Evolutionary conservation across 2,329 filamentous ascomycete genomes (phyloP), one percentile per base, ranked within the genome.

Genomic region (Diplodia corticola): DNA sequence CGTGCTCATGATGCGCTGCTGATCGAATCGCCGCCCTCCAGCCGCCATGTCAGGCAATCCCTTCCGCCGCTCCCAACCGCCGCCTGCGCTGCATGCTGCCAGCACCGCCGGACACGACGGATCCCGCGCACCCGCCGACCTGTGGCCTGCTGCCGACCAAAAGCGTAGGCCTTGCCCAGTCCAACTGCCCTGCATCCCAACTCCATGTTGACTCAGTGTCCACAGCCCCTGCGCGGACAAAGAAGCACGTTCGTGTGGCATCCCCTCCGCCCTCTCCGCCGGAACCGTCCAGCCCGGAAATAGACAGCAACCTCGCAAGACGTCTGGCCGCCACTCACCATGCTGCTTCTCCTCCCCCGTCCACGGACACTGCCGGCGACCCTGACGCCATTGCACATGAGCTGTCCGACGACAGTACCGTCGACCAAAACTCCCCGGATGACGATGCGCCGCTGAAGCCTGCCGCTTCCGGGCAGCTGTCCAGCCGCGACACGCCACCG

Each of bases 231-330:
- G 46, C 44, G 44, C 64, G 53, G 64, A 35, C 67, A 59, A 68
- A 66, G 64, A 68, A 63, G 64, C 64, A 55, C 22, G 64, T 91
- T 68, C 86, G 88, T 72, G 80, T 81, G 72, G 77, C 77, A 64
- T 80, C 79, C 54, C 78, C 79, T 48, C 74, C 78, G 40, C 73
- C 74, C 28, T 75, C 75, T 61, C 72, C 75, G 68, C 76, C 72
- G 72, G 73, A 75, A 71, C 70, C 75, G 71, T 73, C 70, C 35
- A 67, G 69, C 63, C 68, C 71, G 68, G 68, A 73, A 67, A 68
- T 64, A 67, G 69, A 73, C 63, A 70, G 70, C 44, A 60, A 68
- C 6, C 67, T 72, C 44, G 67, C 68, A n/a, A 71, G 69, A 40
- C 69, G 67, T 30, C 46, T 69, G 64, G 67, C 49, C 63, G 57